Percentiles rank a stretch among this genome's conserved stretches.
Evolutionary conservation across 495 filamentous ascomycete genomes (phyloP).

Genomic region (Hypoxylon fuscum): DNA sequence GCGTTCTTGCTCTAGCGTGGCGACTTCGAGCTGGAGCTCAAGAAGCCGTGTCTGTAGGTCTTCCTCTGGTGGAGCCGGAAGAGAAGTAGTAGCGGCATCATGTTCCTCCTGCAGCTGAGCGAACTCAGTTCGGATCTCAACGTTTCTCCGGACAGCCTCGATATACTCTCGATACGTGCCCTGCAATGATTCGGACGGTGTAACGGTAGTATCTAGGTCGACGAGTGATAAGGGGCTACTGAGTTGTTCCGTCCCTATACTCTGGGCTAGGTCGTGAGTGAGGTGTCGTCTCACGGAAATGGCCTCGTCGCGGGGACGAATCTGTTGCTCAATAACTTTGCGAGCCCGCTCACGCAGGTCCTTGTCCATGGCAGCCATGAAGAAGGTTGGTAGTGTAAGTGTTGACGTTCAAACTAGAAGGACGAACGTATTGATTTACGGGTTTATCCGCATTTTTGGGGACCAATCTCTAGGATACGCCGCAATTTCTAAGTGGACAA

Average conservation of each 20-base stretch:
- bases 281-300: constrained; percentile 43
- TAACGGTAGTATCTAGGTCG: constrained; percentile 37
- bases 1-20: constrained; percentile 62
- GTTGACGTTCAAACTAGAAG: background rate
- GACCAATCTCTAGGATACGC: no score
- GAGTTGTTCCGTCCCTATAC: constrained; percentile 38
- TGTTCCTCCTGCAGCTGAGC: constrained; percentile 45
- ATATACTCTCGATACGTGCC: constrained; percentile 62
- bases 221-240: constrained; percentile 50
- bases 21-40: constrained; percentile 59
- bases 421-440: background rate
- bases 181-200: constrained; percentile 30
- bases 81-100: constrained; percentile 22
- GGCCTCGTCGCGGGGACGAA: constrained; percentile 50
- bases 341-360: constrained; percentile 29
- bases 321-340: constrained; percentile 37
- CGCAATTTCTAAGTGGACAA: background rate
- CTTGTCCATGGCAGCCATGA: constrained; percentile 29
- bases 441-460: background rate
- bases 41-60: constrained; percentile 46
- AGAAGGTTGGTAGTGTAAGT: background rate
- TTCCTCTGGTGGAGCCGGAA: constrained; percentile 19
- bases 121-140: constrained; percentile 62
- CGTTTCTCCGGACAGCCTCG: constrained; percentile 65
- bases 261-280: constrained; percentile 43